phyloP scores from a whole-genome alignment of 306 rosid species.

The Prosopis cineraria region DNA sequence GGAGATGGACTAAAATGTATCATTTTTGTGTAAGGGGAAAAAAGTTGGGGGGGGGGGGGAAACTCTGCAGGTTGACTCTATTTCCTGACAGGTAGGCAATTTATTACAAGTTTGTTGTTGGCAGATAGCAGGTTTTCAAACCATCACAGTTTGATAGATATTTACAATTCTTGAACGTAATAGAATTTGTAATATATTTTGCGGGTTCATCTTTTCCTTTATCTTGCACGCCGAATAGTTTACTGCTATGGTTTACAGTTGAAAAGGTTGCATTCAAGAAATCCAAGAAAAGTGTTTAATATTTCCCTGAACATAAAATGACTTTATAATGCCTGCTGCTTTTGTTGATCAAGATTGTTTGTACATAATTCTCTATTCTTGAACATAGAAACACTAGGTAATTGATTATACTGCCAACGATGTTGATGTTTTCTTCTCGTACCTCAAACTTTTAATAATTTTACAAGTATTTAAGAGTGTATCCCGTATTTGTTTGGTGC shows the following conservation, averaged over 20 bases:
- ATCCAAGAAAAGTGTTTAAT: not conserved
- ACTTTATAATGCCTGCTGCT: not conserved
- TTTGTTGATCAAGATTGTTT: conserved; percentile 6
- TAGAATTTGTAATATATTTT: conserved; percentile 26
- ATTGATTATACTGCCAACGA: not conserved
- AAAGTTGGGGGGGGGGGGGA: too few relatives aligned
- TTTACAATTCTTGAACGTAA: conserved; percentile 29
- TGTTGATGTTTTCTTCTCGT: not conserved
- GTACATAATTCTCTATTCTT: not conserved
- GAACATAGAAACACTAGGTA: not conserved
- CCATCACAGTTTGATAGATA: conserved; percentile 15
- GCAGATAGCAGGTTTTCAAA: conserved; percentile 25
- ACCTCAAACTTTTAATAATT: not conserved
- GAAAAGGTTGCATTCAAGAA: not conserved
- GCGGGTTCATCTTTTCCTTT: not conserved
- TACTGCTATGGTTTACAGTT: not conserved
- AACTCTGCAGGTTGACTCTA: conserved; percentile 29
- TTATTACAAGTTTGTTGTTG: conserved; percentile 28
- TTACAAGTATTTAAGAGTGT: not conserved
- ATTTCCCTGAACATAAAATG: not conserved
- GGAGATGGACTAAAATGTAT: conserved; percentile 60
- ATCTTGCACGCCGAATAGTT: not conserved
- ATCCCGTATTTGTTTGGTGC: not conserved
- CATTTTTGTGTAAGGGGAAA: not conserved
- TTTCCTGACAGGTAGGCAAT: conserved; percentile 34